Evolutionary conservation across 768 basidiomycete species (phyloP).

Genomic region (Rhodotorula sphaerocarpa): DNA sequence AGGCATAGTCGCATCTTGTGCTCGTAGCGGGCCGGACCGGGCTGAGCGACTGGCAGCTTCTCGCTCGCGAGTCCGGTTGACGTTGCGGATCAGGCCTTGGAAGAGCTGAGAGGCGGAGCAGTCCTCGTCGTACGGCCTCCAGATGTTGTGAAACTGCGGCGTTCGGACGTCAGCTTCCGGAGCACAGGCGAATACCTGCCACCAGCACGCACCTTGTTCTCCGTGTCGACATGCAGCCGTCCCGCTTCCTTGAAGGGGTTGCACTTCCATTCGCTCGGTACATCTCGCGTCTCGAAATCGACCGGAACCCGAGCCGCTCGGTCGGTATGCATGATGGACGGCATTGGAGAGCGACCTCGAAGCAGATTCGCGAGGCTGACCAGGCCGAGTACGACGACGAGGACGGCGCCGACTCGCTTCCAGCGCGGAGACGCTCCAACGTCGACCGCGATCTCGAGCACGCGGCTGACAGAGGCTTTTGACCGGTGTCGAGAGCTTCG

Average conservation of each 20-base stretch:
- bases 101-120: conserved; percentile 18
- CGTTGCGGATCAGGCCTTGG: conserved; percentile 11
- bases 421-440: no score
- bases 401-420: no score
- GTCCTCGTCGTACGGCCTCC: conserved; percentile 31
- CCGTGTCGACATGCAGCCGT: conserved; percentile 8
- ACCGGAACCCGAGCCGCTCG: conserved; percentile 14
- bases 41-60: background rate
- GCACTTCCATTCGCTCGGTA: conserved; percentile 28
- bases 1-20: conserved; percentile 14
- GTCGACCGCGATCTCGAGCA: no score
- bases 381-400: no score
- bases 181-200: background rate
- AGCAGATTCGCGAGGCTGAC: no score
- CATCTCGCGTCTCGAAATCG: conserved; percentile 27
- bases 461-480: no score
- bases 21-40: background rate
- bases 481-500: no score
- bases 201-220: conserved; percentile 7
- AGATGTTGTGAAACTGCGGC: conserved; percentile 18
- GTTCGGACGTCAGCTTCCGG: background rate
- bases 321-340: no score
- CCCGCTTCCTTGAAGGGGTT: conserved; percentile 35
- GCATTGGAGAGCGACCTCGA: no score
- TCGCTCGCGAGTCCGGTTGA: conserved; percentile 13